Conservation (phyloP, 2,329 filamentous ascomycete species). For the Ilyonectria destructans region DNA sequence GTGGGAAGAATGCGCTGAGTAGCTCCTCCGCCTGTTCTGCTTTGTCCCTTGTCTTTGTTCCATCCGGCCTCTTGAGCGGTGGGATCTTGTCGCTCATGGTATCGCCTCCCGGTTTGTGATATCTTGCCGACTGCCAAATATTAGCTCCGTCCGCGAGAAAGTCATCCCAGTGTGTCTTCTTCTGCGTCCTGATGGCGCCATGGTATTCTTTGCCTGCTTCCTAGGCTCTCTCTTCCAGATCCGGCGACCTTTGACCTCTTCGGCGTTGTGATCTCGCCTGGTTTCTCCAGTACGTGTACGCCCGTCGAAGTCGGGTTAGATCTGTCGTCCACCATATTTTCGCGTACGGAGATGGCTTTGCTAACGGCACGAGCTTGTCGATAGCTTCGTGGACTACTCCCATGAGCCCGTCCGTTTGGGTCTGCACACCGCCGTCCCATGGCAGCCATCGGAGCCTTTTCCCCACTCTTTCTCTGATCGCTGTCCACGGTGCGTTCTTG, state of each 20-base stretch:
- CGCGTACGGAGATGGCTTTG: neutral
- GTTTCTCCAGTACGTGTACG: slow-evolving; percentile 2
- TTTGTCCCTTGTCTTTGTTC: too few relatives aligned
- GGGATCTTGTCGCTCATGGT: too few relatives aligned
- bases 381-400: neutral
- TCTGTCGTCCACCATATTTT: neutral
- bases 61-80: too few relatives aligned
- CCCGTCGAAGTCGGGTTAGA: neutral
- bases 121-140: too few relatives aligned
- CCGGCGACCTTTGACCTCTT: too few relatives aligned
- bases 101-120: too few relatives aligned
- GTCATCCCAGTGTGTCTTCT: too few relatives aligned
- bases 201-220: too few relatives aligned
- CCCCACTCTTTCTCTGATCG: slow-evolving; percentile 16
- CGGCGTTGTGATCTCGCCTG: neutral
- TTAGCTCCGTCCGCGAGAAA: too few relatives aligned
- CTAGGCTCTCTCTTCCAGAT: too few relatives aligned
- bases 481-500: slow-evolving; percentile 45
- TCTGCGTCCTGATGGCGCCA: too few relatives aligned
- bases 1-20: neutral
- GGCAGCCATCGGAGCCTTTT: neutral
- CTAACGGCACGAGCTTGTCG: neutral
- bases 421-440: neutral
- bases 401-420: neutral
- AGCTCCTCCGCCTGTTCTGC: neutral